Base-by-base conservation (phyloP, 768 basidiomycete species). In the Suillus tomentosus region DNA sequence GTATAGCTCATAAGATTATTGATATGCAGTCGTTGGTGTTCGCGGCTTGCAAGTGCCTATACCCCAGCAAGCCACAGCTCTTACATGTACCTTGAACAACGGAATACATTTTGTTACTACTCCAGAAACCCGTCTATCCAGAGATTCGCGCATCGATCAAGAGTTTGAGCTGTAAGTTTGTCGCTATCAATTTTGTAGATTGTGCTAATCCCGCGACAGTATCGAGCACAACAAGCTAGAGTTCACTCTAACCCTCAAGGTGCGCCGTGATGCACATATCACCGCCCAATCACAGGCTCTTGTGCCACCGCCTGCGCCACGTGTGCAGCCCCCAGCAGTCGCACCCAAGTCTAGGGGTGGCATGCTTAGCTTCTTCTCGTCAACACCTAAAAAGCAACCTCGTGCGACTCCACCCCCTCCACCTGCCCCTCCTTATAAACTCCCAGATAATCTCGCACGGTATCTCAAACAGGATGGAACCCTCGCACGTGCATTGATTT, bases 101-200 rank as follows among this genome's bases (percentile, higher is more conserved):
- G 96, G 95, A 9, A 96, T 98, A 58, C 95, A 97, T 75, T 95
- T 91, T 67, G 96, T 98, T 42, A 93, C 92, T 5, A 97, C 94
- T 9, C 94, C 92, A 1, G 91, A 92, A 70, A 85, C 82, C 61
- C 79, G 81, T n/a, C 74, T 95, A 3, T 79, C 74, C 36, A 71
- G 74, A 48, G 86, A 90, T 55, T 83, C 85, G 60, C 80, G 81
- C 13, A 90, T 96, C 62, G 89, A 92, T 55, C 93, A 95, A 73
- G 94, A 96, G 73, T 96, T 96, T 70, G 94, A 96, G 70, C 79
- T 96, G 93, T 95, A 73, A 58, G 92, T 81, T 5, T 57, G 45
- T 50, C 7, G 10, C 3, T 42, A 9, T 34, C 37, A 8, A 47
- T 64, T 53, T 27, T 3, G 14, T 34, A 13, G 14, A 40, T 22